phyloP scores from a whole-genome alignment of 306 rosid genomes.

The Mucuna pruriens region DNA sequence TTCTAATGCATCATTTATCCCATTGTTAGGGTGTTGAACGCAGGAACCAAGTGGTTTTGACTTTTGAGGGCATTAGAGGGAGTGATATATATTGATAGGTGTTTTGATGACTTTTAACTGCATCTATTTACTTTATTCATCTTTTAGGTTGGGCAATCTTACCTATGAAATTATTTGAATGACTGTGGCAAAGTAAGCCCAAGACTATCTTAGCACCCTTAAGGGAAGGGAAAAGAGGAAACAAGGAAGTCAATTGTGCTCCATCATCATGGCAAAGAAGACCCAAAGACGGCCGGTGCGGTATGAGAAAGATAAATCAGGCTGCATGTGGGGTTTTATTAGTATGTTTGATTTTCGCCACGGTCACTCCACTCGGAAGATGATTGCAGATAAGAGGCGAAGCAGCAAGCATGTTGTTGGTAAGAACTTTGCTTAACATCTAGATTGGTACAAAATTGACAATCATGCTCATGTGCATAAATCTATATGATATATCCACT shows the following conservation, averaged over 20 bases:
- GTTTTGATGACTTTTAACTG: constrained; percentile 14
- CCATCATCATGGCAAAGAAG: constrained; percentile 68
- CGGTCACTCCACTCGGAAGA: constrained; percentile 71
- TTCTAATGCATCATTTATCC: constrained; percentile 10
- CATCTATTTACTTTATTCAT: constrained; percentile 41
- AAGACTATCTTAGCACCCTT: constrained; percentile 25
- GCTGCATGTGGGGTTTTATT: constrained; percentile 99
- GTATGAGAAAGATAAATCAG: constrained; percentile 86
- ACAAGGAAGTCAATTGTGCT: constrained; percentile 27
- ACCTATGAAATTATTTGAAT: constrained; percentile 37
- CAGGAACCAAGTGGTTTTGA: constrained; percentile 12
- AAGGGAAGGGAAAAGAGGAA: neutral
- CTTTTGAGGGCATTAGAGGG: constrained; percentile 18
- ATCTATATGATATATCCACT: constrained; percentile 10
- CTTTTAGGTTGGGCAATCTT: constrained; percentile 42
- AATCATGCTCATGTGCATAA: constrained; percentile 6
- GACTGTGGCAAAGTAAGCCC: constrained; percentile 15
- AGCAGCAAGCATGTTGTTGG: constrained; percentile 67
- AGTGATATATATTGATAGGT: neutral
- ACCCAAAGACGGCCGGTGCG: constrained; percentile 73
- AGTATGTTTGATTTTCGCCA: constrained; percentile 93
- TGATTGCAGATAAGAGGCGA: constrained; percentile 77
- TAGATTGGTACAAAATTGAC: constrained; percentile 21
- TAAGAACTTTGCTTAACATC: constrained; percentile 48
- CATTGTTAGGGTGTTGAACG: constrained; percentile 19